These are phyloP conservation scores for Amylostereum areolatum DNA, from an alignment of 1,284 basidiomycete genomes.

Conservation along the genomic window DNA sequence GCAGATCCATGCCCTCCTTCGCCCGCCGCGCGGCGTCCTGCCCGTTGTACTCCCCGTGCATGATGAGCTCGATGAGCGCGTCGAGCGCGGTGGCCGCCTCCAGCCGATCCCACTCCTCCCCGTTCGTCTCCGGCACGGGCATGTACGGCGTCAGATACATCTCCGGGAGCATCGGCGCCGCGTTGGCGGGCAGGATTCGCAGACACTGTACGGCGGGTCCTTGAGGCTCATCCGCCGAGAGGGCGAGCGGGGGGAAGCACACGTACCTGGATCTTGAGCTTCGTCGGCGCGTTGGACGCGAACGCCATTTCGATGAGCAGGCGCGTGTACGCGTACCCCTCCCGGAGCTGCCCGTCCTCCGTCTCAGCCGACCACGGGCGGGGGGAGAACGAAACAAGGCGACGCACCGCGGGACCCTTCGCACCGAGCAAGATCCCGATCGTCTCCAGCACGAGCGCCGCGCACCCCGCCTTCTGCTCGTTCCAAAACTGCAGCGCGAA, in stretches of 20 bases:
- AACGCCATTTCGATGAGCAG: slow-evolving; percentile 86
- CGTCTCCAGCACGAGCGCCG: slow-evolving; percentile 72
- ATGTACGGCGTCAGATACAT: slow-evolving; percentile 69
- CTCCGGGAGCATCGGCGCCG: slow-evolving; percentile 56
- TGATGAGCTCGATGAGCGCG: slow-evolving; percentile 62
- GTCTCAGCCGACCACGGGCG: too few relatives aligned
- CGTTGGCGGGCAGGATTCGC: slow-evolving; percentile 55
- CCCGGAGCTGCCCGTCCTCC: slow-evolving; percentile 58
- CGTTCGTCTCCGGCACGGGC: slow-evolving; percentile 77
- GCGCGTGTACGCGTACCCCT: slow-evolving; percentile 66
- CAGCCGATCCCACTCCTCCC: slow-evolving; percentile 83
- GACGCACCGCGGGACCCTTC: slow-evolving; percentile 66
- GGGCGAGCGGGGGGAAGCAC: too few relatives aligned
- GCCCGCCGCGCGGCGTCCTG: slow-evolving; percentile 46
- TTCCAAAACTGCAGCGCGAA: slow-evolving; percentile 98
- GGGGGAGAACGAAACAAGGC: too few relatives aligned
- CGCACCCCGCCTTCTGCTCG: slow-evolving; percentile 80
- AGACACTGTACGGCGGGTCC: too few relatives aligned
- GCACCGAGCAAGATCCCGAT: slow-evolving; percentile 70
- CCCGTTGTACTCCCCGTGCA: slow-evolving; percentile 76
- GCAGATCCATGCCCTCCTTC: slow-evolving; percentile 59
- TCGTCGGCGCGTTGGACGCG: slow-evolving; percentile 86
- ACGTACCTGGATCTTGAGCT: slow-evolving; percentile 77
- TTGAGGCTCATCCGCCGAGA: too few relatives aligned
- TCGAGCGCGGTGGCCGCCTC: slow-evolving; percentile 75